phyloP scores from a whole-genome alignment of 495 filamentous ascomycete species.

The Podospora tetraspora region DNA sequence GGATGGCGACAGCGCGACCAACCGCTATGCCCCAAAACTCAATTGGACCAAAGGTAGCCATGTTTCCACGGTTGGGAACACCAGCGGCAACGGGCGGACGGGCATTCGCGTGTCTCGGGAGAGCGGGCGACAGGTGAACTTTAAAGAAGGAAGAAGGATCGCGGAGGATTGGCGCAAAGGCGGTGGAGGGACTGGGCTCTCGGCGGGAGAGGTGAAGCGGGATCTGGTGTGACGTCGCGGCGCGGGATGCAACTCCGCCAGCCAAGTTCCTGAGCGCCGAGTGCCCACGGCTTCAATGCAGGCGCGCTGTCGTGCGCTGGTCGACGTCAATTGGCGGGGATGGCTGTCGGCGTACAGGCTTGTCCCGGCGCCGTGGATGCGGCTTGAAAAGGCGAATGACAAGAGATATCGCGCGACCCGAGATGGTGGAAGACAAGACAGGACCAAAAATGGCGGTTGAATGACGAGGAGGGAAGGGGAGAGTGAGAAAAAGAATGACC shows the following conservation, averaged over 20 bases:
- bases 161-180: neutral
- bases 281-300: neutral
- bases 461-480: neutral
- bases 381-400: neutral
- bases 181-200: neutral
- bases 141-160: neutral
- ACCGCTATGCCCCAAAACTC: constrained; percentile 13
- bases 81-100: neutral
- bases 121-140: neutral
- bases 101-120: constrained; percentile 4
- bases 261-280: neutral
- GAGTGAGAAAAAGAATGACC: neutral
- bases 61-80: neutral
- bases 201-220: neutral
- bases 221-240: neutral
- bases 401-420: neutral
- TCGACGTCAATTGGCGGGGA: neutral
- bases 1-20: constrained; percentile 11
- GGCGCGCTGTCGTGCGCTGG: neutral
- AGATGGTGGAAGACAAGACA: neutral
- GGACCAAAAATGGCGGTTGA: neutral
- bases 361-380: neutral
- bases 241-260: neutral
- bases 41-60: constrained; percentile 17
- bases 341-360: neutral